These are phyloP conservation scores for Podila horticola DNA, from an alignment of 192 early-diverging fungal genomes.

Conservation along the genomic window DNA sequence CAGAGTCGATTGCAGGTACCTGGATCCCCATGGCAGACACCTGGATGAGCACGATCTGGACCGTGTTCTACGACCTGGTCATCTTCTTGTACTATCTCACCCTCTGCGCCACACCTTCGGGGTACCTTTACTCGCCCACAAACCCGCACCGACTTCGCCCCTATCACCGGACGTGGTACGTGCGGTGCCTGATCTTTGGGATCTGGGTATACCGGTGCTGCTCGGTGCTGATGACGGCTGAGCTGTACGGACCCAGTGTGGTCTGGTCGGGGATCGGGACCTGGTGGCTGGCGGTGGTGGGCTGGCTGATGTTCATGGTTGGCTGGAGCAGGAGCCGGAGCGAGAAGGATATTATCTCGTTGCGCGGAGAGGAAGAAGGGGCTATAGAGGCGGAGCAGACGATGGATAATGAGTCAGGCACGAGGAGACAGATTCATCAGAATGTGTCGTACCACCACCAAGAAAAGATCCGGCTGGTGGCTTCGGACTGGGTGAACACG, in stretches of 20 bases:
- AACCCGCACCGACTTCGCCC: slow-evolving; percentile 43
- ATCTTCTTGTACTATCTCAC: slow-evolving; percentile 50
- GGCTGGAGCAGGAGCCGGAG: slow-evolving; percentile 41
- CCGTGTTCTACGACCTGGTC: slow-evolving; percentile 39
- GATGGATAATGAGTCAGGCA: too few species aligned
- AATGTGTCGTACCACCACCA: not conserved
- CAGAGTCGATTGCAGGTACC: slow-evolving; percentile 19
- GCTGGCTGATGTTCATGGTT: slow-evolving; percentile 50
- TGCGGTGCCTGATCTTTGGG: slow-evolving; percentile 47
- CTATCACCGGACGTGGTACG: slow-evolving; percentile 50
- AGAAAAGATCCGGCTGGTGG: not conserved
- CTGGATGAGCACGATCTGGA: slow-evolving; percentile 57
- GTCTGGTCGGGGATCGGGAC: slow-evolving; percentile 49
- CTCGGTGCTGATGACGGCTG: slow-evolving; percentile 46
- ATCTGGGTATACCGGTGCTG: slow-evolving; percentile 52
- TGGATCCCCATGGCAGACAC: slow-evolving; percentile 66
- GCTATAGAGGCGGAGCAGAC: not conserved
- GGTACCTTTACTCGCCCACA: slow-evolving; percentile 44
- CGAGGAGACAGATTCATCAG: too few species aligned
- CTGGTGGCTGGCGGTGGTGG: slow-evolving; percentile 39
- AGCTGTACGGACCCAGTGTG: slow-evolving; percentile 45
- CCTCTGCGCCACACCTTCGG: slow-evolving; percentile 42
- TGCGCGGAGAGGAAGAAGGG: slow-evolving; percentile 19
- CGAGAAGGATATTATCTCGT: slow-evolving; percentile 35
- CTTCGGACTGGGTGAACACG: not conserved